Conservation (phyloP, 371 early-diverging fungal genomes). For the Syncephalis plumigaleata region DNA sequence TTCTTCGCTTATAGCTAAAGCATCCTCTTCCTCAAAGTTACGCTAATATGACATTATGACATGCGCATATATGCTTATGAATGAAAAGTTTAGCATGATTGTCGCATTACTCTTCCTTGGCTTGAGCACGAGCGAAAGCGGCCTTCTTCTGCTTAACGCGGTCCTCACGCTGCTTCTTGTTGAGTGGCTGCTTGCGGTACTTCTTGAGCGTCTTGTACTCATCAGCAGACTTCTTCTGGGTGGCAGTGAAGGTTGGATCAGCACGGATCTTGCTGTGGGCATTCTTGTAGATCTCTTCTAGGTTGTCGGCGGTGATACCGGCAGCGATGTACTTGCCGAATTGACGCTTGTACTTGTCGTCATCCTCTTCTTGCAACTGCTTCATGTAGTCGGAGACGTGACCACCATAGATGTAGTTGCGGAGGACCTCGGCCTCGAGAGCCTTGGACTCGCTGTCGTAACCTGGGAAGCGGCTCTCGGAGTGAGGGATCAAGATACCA, state of each 20-base stretch:
- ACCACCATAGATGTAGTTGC: conserved; percentile 97
- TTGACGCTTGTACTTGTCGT: conserved; percentile 94
- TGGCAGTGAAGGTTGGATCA: conserved; percentile 55
- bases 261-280: conserved; percentile 93
- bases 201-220: conserved; percentile 29
- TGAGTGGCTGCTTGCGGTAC: conserved; percentile 51
- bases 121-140: conserved; percentile 22
- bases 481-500: conserved; percentile 97
- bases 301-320: conserved; percentile 78
- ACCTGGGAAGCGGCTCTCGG: conserved; percentile 97
- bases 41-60: too few relatives aligned
- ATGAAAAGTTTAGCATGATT: too few relatives aligned
- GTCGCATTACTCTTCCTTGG: too few relatives aligned
- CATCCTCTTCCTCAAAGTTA: too few relatives aligned
- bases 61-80: too few relatives aligned
- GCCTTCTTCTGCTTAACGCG: conserved; percentile 83
- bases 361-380: conserved; percentile 94
- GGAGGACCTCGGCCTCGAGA: conserved; percentile 90
- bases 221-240: conserved; percentile 51
- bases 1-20: too few relatives aligned
- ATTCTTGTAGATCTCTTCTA: conserved; percentile 91
- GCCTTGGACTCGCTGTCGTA: conserved; percentile 81
- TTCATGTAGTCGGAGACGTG: conserved; percentile 98
- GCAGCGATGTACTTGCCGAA: conserved; percentile 92
- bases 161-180: conserved; percentile 78